phyloP scores from a whole-genome alignment of 345 rosid species.

The Psidium friedrichsthalianum region DNA sequence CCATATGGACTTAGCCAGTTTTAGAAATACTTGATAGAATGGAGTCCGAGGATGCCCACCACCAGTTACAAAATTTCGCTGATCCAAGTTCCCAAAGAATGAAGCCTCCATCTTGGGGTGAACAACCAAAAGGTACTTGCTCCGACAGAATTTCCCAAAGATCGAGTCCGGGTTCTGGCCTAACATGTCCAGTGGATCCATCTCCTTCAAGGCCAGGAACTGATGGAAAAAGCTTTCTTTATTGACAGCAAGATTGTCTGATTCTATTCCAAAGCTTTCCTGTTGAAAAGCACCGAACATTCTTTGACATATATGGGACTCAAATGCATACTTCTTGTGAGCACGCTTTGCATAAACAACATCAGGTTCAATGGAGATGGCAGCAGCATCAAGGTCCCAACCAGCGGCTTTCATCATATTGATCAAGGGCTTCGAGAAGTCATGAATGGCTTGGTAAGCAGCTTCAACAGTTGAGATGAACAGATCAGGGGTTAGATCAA shows the following conservation, averaged over 20 bases:
- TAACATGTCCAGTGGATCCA: slow-evolving; percentile 13
- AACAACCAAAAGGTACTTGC: slow-evolving; percentile 10
- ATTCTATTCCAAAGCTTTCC: slow-evolving; percentile 12
- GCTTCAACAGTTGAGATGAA: slow-evolving; percentile 10
- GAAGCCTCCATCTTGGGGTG: slow-evolving; percentile 20
- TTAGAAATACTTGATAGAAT: slow-evolving; percentile 12
- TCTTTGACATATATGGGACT: slow-evolving; percentile 15
- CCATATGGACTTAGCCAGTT: slow-evolving; percentile 11
- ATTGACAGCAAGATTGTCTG: background rate
- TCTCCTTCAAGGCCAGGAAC: slow-evolving; percentile 10
- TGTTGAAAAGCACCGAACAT: slow-evolving; percentile 14
- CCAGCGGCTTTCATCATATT: slow-evolving; percentile 21
- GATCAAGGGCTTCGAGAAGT: slow-evolving; percentile 13
- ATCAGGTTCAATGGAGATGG: slow-evolving; percentile 13
- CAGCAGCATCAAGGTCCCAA: slow-evolving; percentile 19
- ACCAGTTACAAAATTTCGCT: slow-evolving; percentile 6
- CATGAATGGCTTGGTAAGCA: slow-evolving; percentile 12
- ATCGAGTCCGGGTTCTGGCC: slow-evolving; percentile 15
- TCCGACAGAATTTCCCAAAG: slow-evolving; percentile 12
- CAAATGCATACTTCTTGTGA: slow-evolving; percentile 18
- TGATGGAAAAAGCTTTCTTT: slow-evolving; percentile 15
- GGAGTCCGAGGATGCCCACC: slow-evolving; percentile 20
- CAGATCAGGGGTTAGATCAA: slow-evolving; percentile 13
- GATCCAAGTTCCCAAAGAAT: slow-evolving; percentile 14
- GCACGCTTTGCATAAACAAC: slow-evolving; percentile 14